phyloP scores from a whole-genome alignment of 306 rosid species.

The Arachis stenosperma region DNA sequence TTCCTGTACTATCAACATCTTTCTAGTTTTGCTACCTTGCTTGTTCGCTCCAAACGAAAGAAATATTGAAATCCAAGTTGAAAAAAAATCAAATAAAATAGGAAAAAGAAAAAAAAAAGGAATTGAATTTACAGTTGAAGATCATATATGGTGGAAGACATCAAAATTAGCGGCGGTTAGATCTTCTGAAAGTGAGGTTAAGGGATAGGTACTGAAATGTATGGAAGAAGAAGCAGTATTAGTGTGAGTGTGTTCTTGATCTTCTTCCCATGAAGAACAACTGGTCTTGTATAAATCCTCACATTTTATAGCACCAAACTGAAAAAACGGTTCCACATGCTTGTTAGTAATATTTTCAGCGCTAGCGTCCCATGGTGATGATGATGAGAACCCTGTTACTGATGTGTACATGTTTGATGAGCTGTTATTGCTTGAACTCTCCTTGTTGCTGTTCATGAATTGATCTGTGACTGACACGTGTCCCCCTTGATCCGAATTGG shows the following conservation, averaged over 20 bases:
- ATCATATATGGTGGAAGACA: conserved; percentile 75
- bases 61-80: neutral
- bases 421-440: conserved; percentile 77
- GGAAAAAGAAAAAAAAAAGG: neutral
- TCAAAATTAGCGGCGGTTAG: conserved; percentile 75
- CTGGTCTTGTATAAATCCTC: conserved; percentile 60
- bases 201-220: conserved; percentile 82
- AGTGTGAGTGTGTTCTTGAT: conserved; percentile 52
- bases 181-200: conserved; percentile 79
- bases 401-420: conserved; percentile 49
- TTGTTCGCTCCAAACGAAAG: neutral
- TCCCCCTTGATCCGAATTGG: conserved; percentile 72
- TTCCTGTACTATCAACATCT: conserved; percentile 74
- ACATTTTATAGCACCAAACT: conserved; percentile 66
- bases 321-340: conserved; percentile 62
- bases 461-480: conserved; percentile 57
- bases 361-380: conserved; percentile 47
- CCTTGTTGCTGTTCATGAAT: conserved; percentile 52
- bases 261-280: conserved; percentile 57
- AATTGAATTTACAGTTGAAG: conserved; percentile 45
- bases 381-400: conserved; percentile 41
- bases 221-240: conserved; percentile 34
- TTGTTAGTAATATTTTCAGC: conserved; percentile 42
- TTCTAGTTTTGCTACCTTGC: conserved; percentile 47
- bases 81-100: conserved; percentile 22